Base-by-base conservation (phyloP, 495 filamentous ascomycete species). In the Astrothelium subdiscretum region DNA sequence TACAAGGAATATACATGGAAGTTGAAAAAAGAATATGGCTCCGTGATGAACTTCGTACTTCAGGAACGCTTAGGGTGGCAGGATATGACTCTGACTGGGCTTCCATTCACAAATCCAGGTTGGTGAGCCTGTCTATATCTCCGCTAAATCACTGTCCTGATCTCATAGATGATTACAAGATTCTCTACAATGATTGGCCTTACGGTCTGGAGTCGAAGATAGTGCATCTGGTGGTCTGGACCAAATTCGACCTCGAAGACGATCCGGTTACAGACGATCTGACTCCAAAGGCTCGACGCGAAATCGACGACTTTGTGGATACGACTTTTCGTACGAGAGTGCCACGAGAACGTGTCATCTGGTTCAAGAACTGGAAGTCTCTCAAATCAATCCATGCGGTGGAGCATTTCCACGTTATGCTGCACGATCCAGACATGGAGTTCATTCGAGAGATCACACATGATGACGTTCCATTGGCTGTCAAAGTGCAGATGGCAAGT, bases 381-480 rank as follows among this genome's bases (percentile, higher is more conserved):
- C 75, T 96, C 63, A 95, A 95, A 73, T 87, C 83, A 2, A 81
- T 96, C 13, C 83, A 89, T 64, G 83, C 87, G n/a, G 81, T 95
- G n/a, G 91, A 96, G 78, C 91, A 96, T 69, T 94, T 96, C 73
- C 91, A 96, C 73, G 87, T 96, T 69, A 91, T 96, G 89, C 76
- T 96, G 51, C 85, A 83, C 72, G 79, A 88, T 57, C 85, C 90
- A 3, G 84, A 90, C 69, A 76, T 77, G 54, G 80, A 75, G 35
- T 90, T 92, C 63, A 68, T 96, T 32, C 73, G 78, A 63, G 79
- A 86, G 63, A 82, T 95, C 66, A 95, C 91, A 1, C 73, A 80
- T 31, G 88, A 87, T 3, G 89, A 96, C 75, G 76, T 88, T 11
- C 85, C 89, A 18, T 67, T 75, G 68, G 57, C 60, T 35, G 64